Evolutionary conservation across 768 basidiomycete species (phyloP).

Genomic region (Kondoa subrosea): DNA sequence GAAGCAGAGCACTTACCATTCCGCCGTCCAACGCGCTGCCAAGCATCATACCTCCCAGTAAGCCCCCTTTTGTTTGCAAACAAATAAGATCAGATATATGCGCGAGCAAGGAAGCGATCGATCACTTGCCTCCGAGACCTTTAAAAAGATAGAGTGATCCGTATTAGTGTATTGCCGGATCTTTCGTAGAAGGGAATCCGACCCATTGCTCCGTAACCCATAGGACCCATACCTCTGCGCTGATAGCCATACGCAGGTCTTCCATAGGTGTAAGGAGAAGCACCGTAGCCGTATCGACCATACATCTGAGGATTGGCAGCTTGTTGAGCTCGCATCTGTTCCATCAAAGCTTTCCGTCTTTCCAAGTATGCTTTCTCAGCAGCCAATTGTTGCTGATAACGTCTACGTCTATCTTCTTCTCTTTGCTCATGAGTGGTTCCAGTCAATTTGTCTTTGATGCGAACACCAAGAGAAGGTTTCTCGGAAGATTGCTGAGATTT

Average conservation of each 20-base stretch:
- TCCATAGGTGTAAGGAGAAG: background rate
- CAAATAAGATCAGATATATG: too few relatives aligned
- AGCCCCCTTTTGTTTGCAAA: too few relatives aligned
- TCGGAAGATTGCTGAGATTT: background rate
- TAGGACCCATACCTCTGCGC: background rate
- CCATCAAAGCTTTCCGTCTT: background rate
- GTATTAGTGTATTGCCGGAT: too few relatives aligned
- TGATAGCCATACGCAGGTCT: background rate
- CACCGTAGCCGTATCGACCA: background rate
- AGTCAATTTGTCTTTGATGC: background rate
- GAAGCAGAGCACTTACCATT: too few relatives aligned
- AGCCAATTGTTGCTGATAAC: background rate
- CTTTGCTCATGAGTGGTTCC: background rate
- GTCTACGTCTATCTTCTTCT: background rate
- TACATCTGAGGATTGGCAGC: background rate
- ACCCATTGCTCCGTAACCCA: background rate
- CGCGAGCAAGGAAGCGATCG: too few relatives aligned
- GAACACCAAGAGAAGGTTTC: background rate
- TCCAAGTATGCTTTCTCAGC: background rate
- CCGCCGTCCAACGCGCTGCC: too few relatives aligned
- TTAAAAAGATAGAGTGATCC: too few relatives aligned
- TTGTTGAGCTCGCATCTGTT: background rate
- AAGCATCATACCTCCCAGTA: too few relatives aligned
- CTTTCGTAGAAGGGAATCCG: too few relatives aligned
- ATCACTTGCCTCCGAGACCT: too few relatives aligned